These are phyloP conservation scores for Eucommia ulmoides DNA, from an alignment of 257 asterid genomes.

Conservation along the genomic window DNA sequence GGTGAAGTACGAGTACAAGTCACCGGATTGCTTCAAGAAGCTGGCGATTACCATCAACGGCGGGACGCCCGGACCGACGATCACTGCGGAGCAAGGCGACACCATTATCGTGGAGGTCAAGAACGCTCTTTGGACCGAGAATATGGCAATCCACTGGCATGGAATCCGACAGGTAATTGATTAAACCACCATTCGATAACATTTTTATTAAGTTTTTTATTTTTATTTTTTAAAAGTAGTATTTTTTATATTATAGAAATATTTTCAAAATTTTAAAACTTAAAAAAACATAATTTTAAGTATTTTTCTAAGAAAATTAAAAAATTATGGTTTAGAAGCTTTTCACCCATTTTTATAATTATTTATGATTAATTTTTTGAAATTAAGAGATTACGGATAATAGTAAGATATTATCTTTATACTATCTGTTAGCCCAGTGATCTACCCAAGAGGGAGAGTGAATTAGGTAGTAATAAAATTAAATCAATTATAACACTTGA, in stretches of 20 bases:
- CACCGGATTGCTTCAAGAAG: conserved; percentile 59
- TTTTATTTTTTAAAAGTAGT: not conserved
- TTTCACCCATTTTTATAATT: not conserved
- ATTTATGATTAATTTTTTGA: too few species aligned
- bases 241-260: conserved; percentile 1
- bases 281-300: not conserved
- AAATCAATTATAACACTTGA: too few species aligned
- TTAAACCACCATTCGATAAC: not conserved
- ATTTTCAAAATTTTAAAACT: too few species aligned
- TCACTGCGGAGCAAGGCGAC: conserved; percentile 59
- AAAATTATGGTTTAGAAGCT: not conserved
- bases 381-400: too few species aligned
- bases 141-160: conserved; percentile 80
- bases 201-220: not conserved
- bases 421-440: too few species aligned
- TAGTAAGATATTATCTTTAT: too few species aligned
- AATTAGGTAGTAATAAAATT: too few species aligned
- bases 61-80: conserved; percentile 75
- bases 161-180: conserved; percentile 61
- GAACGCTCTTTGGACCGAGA: conserved; percentile 61
- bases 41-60: conserved; percentile 59
- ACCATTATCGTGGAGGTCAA: conserved; percentile 47
- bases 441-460: too few species aligned
- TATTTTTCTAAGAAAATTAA: not conserved
- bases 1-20: conserved; percentile 49